Evolutionary conservation across 345 rosid species (phyloP), one percentile per base, ranked within the genome.

Genomic region (Salix suchowensis): DNA sequence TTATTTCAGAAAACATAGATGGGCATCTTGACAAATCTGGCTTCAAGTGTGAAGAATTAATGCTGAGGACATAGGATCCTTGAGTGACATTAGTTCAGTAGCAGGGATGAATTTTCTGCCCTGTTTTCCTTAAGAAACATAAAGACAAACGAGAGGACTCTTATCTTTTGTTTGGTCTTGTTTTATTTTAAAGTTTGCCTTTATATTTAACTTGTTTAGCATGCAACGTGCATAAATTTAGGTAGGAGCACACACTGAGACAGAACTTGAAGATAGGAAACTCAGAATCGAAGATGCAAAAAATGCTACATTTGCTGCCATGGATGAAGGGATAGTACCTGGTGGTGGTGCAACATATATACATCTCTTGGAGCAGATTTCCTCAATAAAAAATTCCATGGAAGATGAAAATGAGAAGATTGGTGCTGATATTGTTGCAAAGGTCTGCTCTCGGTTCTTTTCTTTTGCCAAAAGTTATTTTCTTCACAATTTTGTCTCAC

Each of bases 211-310:
- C 44, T 61, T 76, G 46, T 26, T 40, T 61, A 39, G 6, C 19
- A 71, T 55, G 73, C 48, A 73, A 54, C 65, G 26, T 64, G 87
- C 92, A 15, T 97, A 94, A 87, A 89, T 92, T 76, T 90, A 84
- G 83, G 98, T 97, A 46, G 90, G 97, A 82, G 95, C 94, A 40
- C 90, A 92, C 79, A 91, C 96, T n/a, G 98, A 92, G 77, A 85
- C 82, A 64, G 98, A 94, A 82, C 94, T 94, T 54, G 98, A 91
- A 85, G 98, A 94, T 73, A 86, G 88, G 76, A 94, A 92, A 83
- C 97, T 92, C 77, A 89, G 91, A 81, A 86, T 94, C 67, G 97
- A 91, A 80, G 97, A 94, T 81, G 94, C 97, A 5, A 94, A 94
- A 84, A 88, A 92, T 46, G 94, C 96, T 37, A 93, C 98, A 46